phyloP scores from a whole-genome alignment of 139 green algal genomes.

The Picochlorum sp. region DNA sequence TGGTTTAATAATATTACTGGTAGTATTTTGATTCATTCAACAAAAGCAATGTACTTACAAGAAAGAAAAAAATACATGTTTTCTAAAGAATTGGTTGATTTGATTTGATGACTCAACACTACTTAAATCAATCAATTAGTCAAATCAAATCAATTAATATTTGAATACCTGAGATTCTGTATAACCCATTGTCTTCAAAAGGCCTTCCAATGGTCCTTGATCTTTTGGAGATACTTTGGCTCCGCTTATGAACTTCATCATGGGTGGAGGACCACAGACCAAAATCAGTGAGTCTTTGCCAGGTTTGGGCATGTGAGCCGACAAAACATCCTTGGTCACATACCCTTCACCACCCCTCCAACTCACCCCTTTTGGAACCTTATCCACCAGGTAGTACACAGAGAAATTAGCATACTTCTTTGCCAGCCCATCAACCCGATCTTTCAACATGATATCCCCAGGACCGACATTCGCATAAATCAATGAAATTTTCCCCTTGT shows the following conservation, averaged over 20 bases:
- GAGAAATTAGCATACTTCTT: slow-evolving; percentile 38
- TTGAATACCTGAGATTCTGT: slow-evolving; percentile 35
- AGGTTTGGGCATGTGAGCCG: slow-evolving; percentile 35
- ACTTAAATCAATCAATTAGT: neutral
- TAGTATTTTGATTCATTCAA: no score
- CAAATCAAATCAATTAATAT: neutral
- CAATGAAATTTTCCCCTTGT: slow-evolving; percentile 42
- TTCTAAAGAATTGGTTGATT: neutral
- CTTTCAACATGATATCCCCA: slow-evolving; percentile 51
- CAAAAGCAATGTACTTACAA: no score
- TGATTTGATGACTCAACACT: neutral
- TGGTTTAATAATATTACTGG: no score
- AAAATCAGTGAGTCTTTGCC: slow-evolving; percentile 42
- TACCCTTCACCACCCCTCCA: slow-evolving; percentile 31
- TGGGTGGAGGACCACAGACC: slow-evolving; percentile 56
- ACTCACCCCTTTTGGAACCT: neutral
- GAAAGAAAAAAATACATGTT: neutral
- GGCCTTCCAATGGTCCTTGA: slow-evolving; percentile 45
- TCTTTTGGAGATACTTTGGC: slow-evolving; percentile 36
- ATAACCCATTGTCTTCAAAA: slow-evolving; percentile 67
- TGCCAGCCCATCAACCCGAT: slow-evolving; percentile 47
- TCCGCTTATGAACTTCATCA: slow-evolving; percentile 40
- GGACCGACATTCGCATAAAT: slow-evolving; percentile 55
- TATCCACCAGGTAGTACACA: slow-evolving; percentile 55
- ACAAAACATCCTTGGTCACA: slow-evolving; percentile 34